phyloP scores from a whole-genome alignment of 352 stramenopile genomes.

The Pythium biforme region DNA sequence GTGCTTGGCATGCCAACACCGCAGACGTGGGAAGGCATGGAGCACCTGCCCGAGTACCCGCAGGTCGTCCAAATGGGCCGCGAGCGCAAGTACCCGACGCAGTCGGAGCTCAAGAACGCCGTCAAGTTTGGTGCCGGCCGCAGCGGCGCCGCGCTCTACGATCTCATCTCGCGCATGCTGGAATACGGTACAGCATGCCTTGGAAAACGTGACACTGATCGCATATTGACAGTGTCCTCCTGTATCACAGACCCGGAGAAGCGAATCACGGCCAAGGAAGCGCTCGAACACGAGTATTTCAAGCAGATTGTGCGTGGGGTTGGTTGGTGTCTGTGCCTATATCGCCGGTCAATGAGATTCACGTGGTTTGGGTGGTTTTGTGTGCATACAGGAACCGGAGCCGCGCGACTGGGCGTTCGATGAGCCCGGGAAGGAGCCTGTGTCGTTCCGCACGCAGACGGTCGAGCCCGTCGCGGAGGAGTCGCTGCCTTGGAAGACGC shows the following conservation, averaged over 20 bases:
- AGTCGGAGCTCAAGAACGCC: constrained; percentile 82
- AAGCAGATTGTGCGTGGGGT: constrained; percentile 71
- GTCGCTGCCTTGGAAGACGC: constrained; percentile 62
- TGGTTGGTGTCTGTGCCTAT: too few relatives aligned
- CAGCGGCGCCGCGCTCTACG: constrained; percentile 67
- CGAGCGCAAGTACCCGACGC: constrained; percentile 80
- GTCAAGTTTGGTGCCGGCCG: constrained; percentile 81
- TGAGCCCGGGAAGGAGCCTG: constrained; percentile 81
- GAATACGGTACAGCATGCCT: constrained; percentile 58
- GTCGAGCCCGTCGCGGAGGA: constrained; percentile 79
- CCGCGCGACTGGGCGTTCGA: constrained; percentile 87
- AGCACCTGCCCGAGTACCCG: constrained; percentile 80
- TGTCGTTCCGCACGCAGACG: constrained; percentile 83
- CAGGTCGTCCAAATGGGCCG: constrained; percentile 84
- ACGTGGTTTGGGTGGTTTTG: not conserved
- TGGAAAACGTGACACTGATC: not conserved
- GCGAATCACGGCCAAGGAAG: constrained; percentile 89
- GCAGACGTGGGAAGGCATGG: constrained; percentile 81
- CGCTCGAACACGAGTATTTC: constrained; percentile 94
- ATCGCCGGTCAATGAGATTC: too few relatives aligned
- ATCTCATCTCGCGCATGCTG: constrained; percentile 74
- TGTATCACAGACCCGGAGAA: constrained; percentile 22
- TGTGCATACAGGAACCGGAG: constrained; percentile 59
- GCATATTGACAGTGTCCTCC: not conserved
- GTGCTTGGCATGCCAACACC: constrained; percentile 86